These are phyloP conservation scores for Bacterosira constricta DNA, from an alignment of 108 stramenopile genomes.

Conservation along the genomic window DNA sequence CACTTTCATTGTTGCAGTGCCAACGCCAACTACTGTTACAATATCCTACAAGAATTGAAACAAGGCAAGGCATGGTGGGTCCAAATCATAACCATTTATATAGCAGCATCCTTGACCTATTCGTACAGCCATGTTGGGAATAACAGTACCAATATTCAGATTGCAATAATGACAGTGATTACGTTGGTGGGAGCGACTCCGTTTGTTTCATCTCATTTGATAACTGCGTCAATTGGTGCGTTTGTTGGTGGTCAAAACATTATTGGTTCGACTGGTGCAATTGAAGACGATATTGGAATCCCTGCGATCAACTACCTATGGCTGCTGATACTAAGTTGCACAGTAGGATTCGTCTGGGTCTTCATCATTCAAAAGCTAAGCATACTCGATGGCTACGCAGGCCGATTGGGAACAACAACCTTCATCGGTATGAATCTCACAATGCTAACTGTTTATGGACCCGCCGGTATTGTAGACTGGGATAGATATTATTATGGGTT, in stretches of 20 bases:
- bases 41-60: constrained; percentile 11
- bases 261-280: constrained; percentile 32
- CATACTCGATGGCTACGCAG: constrained; percentile 46
- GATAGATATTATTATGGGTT: constrained; percentile 58
- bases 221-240: constrained; percentile 43
- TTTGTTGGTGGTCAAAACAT: constrained; percentile 61
- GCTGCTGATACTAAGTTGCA: constrained; percentile 34
- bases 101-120: constrained; percentile 43
- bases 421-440: constrained; percentile 58
- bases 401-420: constrained; percentile 52
- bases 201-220: constrained; percentile 33
- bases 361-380: constrained; percentile 22
- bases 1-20: not conserved
- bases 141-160: constrained; percentile 43
- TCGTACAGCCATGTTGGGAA: constrained; percentile 35
- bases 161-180: constrained; percentile 58
- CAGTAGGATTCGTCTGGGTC: constrained; percentile 37
- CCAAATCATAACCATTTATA: constrained; percentile 32
- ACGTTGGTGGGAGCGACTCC: constrained; percentile 46
- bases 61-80: constrained; percentile 43
- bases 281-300: constrained; percentile 2
- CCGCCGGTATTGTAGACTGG: constrained; percentile 52
- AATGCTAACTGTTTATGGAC: constrained; percentile 38
- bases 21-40: not conserved
- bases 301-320: constrained; percentile 30